Base-by-base conservation (phyloP, 2,329 filamentous ascomycete species). In the Neonectria ditissima region DNA sequence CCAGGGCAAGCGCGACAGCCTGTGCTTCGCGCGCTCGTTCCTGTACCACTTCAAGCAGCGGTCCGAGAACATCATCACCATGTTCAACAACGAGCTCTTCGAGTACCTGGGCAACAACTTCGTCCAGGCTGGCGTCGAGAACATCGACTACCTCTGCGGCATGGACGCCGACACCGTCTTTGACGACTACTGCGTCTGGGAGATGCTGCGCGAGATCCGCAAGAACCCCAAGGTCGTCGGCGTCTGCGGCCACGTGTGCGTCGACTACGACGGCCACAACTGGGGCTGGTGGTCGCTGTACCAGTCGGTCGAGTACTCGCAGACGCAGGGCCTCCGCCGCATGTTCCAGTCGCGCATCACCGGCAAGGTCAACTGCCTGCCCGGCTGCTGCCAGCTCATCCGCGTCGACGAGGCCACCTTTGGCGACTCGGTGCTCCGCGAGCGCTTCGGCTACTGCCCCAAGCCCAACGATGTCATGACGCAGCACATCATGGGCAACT, bases 121-220 rank as follows among this genome's bases (percentile, higher is more conserved):
- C 8, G 66, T 80, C 5, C 73, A 79, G 26, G 73, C 75, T 8
- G 78, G 79, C 7, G 74, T 84, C 10, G 73, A 78, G 3, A 77
- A 78, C 7, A 73, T 82, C 32, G 81, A 83, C 37, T 78, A 80
- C 43, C 76, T 84, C 0, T 77, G 79, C 0, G 82, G 82, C 16
- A 83, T 84, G 82, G 82, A 84, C 48, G 82, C 80, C 4, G 82
- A 84, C 54, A 84, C 82, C 2, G 77, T 83, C 5, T 84, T 84
- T 55, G 81, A 82, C 5, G 72, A 78, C 8, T 67, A 75, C 59
- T 85, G 83, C 55, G 74, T 85, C 65, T 77, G 73, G 53, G 78
- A 84, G 67, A 79, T 84, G 72, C 62, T 84, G 34, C 71, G 71
- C 7, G 78, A 82, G 66, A 81, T 81, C 14, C 81, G 80, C 59